Base-by-base conservation (phyloP, 306 rosid genomes). In the Gleditsia sinensis region DNA sequence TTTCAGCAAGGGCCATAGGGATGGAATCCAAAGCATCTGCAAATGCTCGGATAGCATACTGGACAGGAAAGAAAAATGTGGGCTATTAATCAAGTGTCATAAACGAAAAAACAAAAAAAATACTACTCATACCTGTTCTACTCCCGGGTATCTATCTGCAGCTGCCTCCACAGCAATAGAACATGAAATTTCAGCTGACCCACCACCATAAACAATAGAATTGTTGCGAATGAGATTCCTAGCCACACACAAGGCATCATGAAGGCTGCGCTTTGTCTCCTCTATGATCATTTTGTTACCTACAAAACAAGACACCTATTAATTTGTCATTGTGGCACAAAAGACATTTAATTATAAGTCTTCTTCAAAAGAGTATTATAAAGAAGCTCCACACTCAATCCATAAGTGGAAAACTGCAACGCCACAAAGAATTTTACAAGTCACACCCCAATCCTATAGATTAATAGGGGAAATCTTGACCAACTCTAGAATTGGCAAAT, bases 1-100 rank as follows among this genome's bases (percentile, higher is more conserved):
- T 91, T 88, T 94, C 98, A 7, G 97, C 98, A 67, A 94, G 98
- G 28, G 98, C 98, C 98, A 94, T 94, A 0, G 98, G 96, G 8
- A 94, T 56, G 24, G 92, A 54, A 62, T 94, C 98, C 89, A 94
- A 78, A 59, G 97, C 97, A 79, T 94, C 98, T 1, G 95, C 96
- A 75, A 91, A 94, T 74, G 90, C 96, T 87, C 98, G 84, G 20
- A 94, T 87, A 48, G 98, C 97, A 84, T 94, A 94, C 97, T 94
- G 94, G 80, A 51, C 16, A 54, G 34, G 4, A 28, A 74, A 62
- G 45, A 28, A 78, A 49, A 30, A 46, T 28, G 32, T 27, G 55
- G 30, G 36, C 56, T 55, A 58, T 34, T 37, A 72, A 62, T n/a
- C 6, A 50, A 40, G 63, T 9, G 20, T 11, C 5, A 16, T 30